phyloP scores from a whole-genome alignment of 768 basidiomycete species.

The Pisolithus tinctorius region DNA sequence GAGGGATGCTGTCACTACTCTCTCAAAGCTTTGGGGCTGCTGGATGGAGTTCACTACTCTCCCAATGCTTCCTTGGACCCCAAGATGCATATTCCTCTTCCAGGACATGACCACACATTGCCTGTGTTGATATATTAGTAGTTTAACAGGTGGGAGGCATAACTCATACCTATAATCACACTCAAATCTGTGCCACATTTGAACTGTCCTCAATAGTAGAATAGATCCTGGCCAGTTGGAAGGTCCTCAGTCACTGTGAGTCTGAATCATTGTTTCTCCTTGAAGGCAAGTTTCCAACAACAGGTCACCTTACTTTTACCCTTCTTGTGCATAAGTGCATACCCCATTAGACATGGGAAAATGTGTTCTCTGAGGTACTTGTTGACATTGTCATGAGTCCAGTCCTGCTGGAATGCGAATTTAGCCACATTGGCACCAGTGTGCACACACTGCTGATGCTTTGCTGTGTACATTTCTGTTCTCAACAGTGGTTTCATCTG shows the following conservation, averaged over 20 bases:
- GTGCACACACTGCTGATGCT: not conserved
- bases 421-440: not conserved
- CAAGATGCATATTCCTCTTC: not conserved
- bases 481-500: not conserved
- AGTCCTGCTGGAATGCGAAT: not conserved
- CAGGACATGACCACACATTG: not conserved
- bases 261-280: not conserved
- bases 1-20: no score
- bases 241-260: not conserved
- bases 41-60: no score
- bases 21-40: no score
- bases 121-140: not conserved
- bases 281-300: not conserved
- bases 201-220: not conserved
- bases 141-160: not conserved
- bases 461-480: not conserved
- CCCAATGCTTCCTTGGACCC: no score
- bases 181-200: not conserved
- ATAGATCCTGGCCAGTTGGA: not conserved
- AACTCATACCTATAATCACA: conserved; percentile 1
- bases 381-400: not conserved
- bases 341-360: not conserved
- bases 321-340: no score
- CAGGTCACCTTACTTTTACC: not conserved
- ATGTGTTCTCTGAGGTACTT: not conserved